phyloP scores from a whole-genome alignment of 1,284 basidiomycete species.

The Cystobasidium slooffiae region DNA sequence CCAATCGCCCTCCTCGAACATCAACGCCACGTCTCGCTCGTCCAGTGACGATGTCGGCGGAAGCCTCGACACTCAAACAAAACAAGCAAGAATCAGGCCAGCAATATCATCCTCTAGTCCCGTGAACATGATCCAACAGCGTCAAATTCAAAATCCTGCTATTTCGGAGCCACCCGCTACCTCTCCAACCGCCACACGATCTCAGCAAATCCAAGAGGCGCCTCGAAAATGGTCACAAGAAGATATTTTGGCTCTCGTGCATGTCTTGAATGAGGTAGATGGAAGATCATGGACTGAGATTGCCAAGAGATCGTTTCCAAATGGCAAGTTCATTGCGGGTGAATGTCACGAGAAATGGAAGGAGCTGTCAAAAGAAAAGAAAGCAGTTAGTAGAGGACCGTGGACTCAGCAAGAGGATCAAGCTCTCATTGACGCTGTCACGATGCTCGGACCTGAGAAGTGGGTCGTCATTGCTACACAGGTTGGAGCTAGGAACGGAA shows the following conservation, averaged over 20 bases:
- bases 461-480: constrained; percentile 53
- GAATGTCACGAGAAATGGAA: constrained; percentile 43
- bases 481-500: constrained; percentile 51
- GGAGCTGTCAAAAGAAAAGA: constrained; percentile 38
- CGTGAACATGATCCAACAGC: neutral
- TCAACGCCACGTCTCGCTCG: too few species aligned
- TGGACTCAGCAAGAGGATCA: constrained; percentile 52
- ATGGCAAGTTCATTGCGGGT: constrained; percentile 1
- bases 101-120: too few species aligned
- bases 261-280: constrained; percentile 9
- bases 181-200: neutral
- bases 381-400: constrained; percentile 49
- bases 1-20: too few species aligned
- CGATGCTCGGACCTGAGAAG: constrained; percentile 51
- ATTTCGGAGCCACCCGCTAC: neutral
- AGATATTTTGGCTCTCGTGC: neutral
- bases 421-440: constrained; percentile 48
- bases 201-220: too few species aligned
- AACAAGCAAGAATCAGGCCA: too few species aligned
- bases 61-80: neutral
- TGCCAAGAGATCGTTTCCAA: constrained; percentile 33
- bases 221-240: neutral
- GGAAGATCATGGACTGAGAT: constrained; percentile 40
- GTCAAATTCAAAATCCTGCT: neutral
- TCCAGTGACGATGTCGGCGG: neutral